Conservation (phyloP, 306 rosid species). For the Vicia faba region DNA sequence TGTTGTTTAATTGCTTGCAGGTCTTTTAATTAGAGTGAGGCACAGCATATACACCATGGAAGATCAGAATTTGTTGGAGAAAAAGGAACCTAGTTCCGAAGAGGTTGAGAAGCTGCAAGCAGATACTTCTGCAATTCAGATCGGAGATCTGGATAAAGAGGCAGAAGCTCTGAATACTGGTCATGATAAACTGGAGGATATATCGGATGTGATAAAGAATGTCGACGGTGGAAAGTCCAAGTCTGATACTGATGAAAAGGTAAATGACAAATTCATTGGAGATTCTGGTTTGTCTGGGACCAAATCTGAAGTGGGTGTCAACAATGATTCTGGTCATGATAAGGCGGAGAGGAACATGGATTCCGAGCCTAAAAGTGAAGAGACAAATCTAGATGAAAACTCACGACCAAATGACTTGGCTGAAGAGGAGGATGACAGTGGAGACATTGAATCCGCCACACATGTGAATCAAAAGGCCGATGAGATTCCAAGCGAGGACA, state of each 20-base stretch:
- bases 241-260: too few species aligned
- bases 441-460: slow-evolving; percentile 36
- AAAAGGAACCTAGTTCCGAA: slow-evolving; percentile 37
- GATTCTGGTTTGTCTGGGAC: too few species aligned
- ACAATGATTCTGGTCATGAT: slow-evolving; percentile 35
- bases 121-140: slow-evolving; percentile 32
- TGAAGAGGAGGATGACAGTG: slow-evolving; percentile 30
- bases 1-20: slow-evolving; percentile 34
- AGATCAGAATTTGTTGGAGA: slow-evolving; percentile 37
- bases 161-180: slow-evolving; percentile 35
- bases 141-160: slow-evolving; percentile 44
- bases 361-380: slow-evolving; percentile 42
- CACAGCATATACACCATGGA: too few species aligned
- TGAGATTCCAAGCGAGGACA: slow-evolving; percentile 58
- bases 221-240: too few species aligned
- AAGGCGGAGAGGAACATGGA: slow-evolving; percentile 37
- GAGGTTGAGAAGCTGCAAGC: slow-evolving; percentile 45
- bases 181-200: slow-evolving; percentile 40
- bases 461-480: slow-evolving; percentile 40
- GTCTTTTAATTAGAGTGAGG: slow-evolving; percentile 8
- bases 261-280: too few species aligned
- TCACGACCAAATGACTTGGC: slow-evolving; percentile 29
- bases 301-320: too few species aligned
- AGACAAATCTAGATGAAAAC: slow-evolving; percentile 23
- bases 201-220: slow-evolving; percentile 14